Evolutionary conservation across 1,284 basidiomycete genomes (phyloP), one percentile per base, ranked within the genome.

Genomic region (Termitomyces sp.): DNA sequence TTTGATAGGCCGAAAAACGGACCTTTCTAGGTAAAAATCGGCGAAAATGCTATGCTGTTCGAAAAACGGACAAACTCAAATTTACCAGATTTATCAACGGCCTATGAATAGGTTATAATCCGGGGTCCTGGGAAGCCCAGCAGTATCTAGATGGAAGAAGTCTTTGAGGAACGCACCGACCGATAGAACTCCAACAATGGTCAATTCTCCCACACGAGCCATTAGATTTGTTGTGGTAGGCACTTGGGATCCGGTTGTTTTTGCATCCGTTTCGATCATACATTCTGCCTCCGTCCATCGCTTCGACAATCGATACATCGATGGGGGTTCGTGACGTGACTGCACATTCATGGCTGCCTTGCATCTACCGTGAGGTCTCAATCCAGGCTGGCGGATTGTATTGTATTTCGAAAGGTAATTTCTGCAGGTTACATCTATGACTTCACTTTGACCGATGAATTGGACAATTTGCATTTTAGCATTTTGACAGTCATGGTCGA

Each of bases 401-500:
- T 43, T 19, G 34, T 24, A 39, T 36, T 33, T 38, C 15, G 21
- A 8, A 17, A 46, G 33, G 28, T 24, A 40, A 38, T 53, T 30
- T 42, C 28, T 6, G 7, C 24, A 46, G 17, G 8, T 8, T 47
- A 36, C 17, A 9, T 26, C 17, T 31, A 36, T 52, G 53, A 49
- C 51, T 56, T 54, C 56, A 54, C 50, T 5, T 4, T n/a, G 17
- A 34, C 33, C 13, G 38, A 46, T 33, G 50, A 56, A 54, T 61
- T 59, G 54, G 38, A 24, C 5, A 24, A 24, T 24, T 24, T 24
- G 24, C 3, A 62, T 59, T 64, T 63, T 62, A 62, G 51, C 48
- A 53, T 64, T 64, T 64, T 62, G 55, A 46, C 56, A 55, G 53
- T 6, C 34, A n/a, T 7, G 6, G 15, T 45, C 52, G 52, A 61